Percentiles rank a stretch among this genome's conserved stretches.
phyloP scores from a whole-genome alignment of 108 stramenopile genomes.

The Schizochytrium sp. region DNA sequence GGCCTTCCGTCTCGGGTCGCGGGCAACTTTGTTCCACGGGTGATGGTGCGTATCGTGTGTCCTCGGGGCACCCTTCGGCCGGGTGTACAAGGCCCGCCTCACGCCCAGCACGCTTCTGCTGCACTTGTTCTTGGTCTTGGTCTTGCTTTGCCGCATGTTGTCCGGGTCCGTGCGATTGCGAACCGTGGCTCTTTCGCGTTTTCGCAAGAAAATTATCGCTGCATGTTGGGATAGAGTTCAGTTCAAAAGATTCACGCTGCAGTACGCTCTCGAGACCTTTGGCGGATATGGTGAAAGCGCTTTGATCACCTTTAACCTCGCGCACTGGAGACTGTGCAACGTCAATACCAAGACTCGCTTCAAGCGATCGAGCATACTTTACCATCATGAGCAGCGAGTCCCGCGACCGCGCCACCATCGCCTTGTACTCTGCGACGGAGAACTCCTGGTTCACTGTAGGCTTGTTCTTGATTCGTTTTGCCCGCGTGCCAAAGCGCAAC shows the following conservation, averaged over 20 bases:
- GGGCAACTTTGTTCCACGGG: neutral
- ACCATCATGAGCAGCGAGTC: neutral
- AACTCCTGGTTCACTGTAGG: slow-evolving; percentile 18
- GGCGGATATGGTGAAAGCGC: neutral
- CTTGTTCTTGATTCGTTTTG: slow-evolving; percentile 27
- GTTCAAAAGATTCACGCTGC: too few species aligned
- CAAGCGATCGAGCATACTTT: neutral
- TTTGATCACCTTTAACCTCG: neutral
- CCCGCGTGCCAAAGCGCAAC: slow-evolving; percentile 33
- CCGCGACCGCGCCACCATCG: neutral
- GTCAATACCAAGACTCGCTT: neutral
- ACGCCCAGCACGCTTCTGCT: neutral
- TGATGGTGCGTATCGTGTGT: neutral
- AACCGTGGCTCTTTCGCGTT: too few species aligned
- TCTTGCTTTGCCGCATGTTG: too few species aligned
- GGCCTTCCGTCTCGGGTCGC: neutral
- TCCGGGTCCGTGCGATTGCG: too few species aligned
- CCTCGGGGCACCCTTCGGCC: neutral
- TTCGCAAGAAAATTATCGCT: too few species aligned
- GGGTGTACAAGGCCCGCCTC: neutral
- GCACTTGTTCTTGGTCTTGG: neutral
- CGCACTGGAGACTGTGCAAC: neutral
- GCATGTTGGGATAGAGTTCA: too few species aligned
- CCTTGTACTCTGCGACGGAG: slow-evolving; percentile 10
- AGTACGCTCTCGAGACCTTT: neutral